A percentile compares a stretch with the other conserved stretches of the same genome.
Conservation (phyloP, 2,329 filamentous ascomycete genomes). For the Alternaria arbusti region DNA sequence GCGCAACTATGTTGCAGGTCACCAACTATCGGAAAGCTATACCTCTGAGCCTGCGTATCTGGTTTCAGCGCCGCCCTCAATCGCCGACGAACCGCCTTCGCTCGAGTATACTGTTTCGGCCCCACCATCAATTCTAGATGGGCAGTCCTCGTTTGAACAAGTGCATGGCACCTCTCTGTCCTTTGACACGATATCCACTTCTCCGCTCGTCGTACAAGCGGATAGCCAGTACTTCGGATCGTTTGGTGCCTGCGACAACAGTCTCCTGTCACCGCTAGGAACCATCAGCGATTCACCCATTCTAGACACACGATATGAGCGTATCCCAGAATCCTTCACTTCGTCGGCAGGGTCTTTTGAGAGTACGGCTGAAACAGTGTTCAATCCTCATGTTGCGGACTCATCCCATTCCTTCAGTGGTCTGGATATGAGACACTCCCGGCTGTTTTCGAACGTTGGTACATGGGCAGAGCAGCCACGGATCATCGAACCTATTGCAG, state of each 20-base stretch:
- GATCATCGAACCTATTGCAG: slow-evolving; percentile 37
- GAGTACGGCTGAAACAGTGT: slow-evolving; percentile 28
- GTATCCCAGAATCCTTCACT: slow-evolving; percentile 25
- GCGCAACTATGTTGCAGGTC: slow-evolving; percentile 17
- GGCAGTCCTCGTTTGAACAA: slow-evolving; percentile 30
- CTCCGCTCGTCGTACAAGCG: slow-evolving; percentile 28
- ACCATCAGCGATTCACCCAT: slow-evolving; percentile 27
- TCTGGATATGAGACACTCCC: slow-evolving; percentile 37
- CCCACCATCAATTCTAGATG: slow-evolving; percentile 37
- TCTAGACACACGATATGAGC: slow-evolving; percentile 31
- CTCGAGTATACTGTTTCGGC: slow-evolving; percentile 37
- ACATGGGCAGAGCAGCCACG: slow-evolving; percentile 39
- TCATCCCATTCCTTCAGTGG: slow-evolving; percentile 38
- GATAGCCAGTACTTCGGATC: slow-evolving; percentile 28
- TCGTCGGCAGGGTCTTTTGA: slow-evolving; percentile 25
- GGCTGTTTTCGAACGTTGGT: slow-evolving; percentile 37
- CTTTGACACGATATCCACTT: slow-evolving; percentile 35
- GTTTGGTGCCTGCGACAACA: slow-evolving; percentile 31
- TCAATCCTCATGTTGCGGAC: slow-evolving; percentile 39
- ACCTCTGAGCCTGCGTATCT: slow-evolving; percentile 28
- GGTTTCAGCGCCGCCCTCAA: slow-evolving; percentile 32
- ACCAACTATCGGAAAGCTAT: slow-evolving; percentile 29
- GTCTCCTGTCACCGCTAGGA: slow-evolving; percentile 21
- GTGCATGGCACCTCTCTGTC: slow-evolving; percentile 34
- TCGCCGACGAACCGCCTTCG: slow-evolving; percentile 32